Evolutionary conservation across 2,329 filamentous ascomycete genomes (phyloP).

Genomic region (Pestalotiopsis sp.): DNA sequence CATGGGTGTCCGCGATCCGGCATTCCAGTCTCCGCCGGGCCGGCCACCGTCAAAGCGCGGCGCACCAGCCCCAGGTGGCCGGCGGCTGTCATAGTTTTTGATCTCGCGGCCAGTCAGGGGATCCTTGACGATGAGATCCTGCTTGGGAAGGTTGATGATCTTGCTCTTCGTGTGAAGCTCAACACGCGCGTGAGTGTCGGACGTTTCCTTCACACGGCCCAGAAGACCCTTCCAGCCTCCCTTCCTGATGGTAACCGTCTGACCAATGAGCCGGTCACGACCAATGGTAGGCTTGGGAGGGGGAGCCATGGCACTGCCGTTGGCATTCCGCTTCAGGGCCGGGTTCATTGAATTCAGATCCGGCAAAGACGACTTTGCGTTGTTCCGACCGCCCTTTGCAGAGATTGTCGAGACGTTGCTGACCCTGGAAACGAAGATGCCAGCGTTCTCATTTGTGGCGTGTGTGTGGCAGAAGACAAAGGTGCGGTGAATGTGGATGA

Average conservation of each 20-base stretch:
- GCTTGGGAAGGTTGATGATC: slow-evolving; percentile 81
- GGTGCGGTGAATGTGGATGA: slow-evolving; percentile 92
- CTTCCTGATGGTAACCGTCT: slow-evolving; percentile 86
- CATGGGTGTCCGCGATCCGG: slow-evolving; percentile 70
- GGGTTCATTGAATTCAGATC: slow-evolving; percentile 94
- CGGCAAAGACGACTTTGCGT: slow-evolving; percentile 61
- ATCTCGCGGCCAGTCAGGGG: slow-evolving; percentile 78
- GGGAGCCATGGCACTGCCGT: slow-evolving; percentile 57
- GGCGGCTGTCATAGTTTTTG: slow-evolving; percentile 62
- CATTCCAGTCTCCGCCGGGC: slow-evolving; percentile 58
- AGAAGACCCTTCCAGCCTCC: slow-evolving; percentile 91
- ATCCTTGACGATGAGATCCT: slow-evolving; percentile 84
- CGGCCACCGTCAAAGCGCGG: slow-evolving; percentile 47
- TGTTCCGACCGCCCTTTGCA: slow-evolving; percentile 87
- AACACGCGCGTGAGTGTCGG: slow-evolving; percentile 81
- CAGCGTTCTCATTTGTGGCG: slow-evolving; percentile 80
- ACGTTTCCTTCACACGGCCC: slow-evolving; percentile 94
- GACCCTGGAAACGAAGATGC: slow-evolving; percentile 86
- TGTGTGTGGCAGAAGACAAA: slow-evolving; percentile 89
- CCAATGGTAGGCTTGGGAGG: slow-evolving; percentile 76
- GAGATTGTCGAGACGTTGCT: slow-evolving; percentile 87
- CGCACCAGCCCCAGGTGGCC: slow-evolving; percentile 47
- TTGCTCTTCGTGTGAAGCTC: slow-evolving; percentile 96
- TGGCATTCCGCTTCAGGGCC: slow-evolving; percentile 73
- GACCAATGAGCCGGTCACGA: slow-evolving; percentile 83